phyloP scores from a whole-genome alignment of 1,284 basidiomycete genomes.

The Irpex lacteus region DNA sequence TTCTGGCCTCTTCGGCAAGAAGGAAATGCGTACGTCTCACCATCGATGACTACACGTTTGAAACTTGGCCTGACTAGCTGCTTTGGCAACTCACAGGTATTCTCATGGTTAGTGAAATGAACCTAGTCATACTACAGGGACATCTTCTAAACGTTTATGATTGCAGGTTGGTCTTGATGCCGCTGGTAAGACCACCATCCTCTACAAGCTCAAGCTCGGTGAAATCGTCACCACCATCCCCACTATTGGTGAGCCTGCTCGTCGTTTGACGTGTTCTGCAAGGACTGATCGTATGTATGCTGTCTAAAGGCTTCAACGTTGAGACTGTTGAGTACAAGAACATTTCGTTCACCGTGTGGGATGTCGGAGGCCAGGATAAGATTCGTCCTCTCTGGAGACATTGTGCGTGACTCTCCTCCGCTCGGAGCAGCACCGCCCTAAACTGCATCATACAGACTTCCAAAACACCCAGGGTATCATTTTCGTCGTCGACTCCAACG shows the following conservation, averaged over 20 bases:
- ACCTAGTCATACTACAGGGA: background rate
- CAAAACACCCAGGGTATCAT: slow-evolving; percentile 99
- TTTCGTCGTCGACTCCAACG: slow-evolving; percentile 99
- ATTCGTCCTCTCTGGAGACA: slow-evolving; percentile 97
- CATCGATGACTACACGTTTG: slow-evolving; percentile 25
- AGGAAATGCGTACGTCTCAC: slow-evolving; percentile 90
- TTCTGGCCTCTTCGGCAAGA: slow-evolving; percentile 93
- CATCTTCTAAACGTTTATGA: slow-evolving; percentile 8
- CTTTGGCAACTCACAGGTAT: slow-evolving; percentile 38
- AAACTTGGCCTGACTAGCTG: slow-evolving; percentile 20
- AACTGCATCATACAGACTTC: slow-evolving; percentile 71
- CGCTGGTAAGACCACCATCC: slow-evolving; percentile 96
- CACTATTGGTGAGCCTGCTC: slow-evolving; percentile 80
- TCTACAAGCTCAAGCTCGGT: slow-evolving; percentile 98
- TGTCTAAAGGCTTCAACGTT: slow-evolving; percentile 86
- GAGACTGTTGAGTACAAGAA: slow-evolving; percentile 95
- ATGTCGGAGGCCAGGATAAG: slow-evolving; percentile 88
- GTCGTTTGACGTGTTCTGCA: slow-evolving; percentile 1
- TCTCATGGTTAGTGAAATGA: slow-evolving; percentile 46
- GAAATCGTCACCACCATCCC: slow-evolving; percentile 99
- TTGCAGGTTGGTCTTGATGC: slow-evolving; percentile 92
- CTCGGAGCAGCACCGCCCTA: slow-evolving; percentile 8
- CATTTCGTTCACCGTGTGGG: slow-evolving; percentile 90
- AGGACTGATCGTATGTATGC: background rate
- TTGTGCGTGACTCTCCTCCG: slow-evolving; percentile 59